Conservation (phyloP, 2,329 filamentous ascomycete species). For the Exophiala oligosperma region DNA sequence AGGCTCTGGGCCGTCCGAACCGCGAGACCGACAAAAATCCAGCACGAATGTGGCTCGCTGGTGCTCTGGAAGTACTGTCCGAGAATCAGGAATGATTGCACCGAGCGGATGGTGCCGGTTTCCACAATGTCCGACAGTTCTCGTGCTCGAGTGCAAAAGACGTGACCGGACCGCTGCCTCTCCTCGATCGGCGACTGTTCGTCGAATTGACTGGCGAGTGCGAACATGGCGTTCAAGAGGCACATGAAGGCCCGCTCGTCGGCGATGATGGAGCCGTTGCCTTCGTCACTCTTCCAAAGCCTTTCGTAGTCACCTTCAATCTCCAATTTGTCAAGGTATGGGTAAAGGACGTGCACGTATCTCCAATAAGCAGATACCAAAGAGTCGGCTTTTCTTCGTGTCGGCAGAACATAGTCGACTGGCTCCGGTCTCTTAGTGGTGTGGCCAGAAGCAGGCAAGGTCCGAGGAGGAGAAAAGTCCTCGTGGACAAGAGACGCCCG, state of each 20-base stretch:
- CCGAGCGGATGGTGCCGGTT: slow-evolving; percentile 43
- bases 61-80: slow-evolving; percentile 53
- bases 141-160: slow-evolving; percentile 46
- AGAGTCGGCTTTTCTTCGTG: slow-evolving; percentile 47
- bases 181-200: slow-evolving; percentile 44
- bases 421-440: slow-evolving; percentile 17
- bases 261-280: slow-evolving; percentile 25
- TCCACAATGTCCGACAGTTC: slow-evolving; percentile 46
- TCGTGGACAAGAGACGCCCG: background rate
- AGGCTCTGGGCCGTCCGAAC: slow-evolving; percentile 50
- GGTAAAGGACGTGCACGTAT: slow-evolving; percentile 49
- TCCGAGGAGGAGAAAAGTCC: background rate
- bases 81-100: slow-evolving; percentile 51
- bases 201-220: slow-evolving; percentile 46
- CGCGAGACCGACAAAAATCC: slow-evolving; percentile 51
- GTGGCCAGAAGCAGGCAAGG: slow-evolving; percentile 27
- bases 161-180: slow-evolving; percentile 42
- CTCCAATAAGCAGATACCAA: slow-evolving; percentile 50
- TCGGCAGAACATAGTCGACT: slow-evolving; percentile 44
- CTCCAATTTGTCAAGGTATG: slow-evolving; percentile 42
- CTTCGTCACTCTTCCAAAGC: slow-evolving; percentile 41
- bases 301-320: slow-evolving; percentile 43
- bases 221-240: slow-evolving; percentile 50
- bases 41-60: slow-evolving; percentile 49
- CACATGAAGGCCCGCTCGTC: slow-evolving; percentile 48